Evolutionary conservation across 768 basidiomycete species (phyloP).

Genomic region (Phanerochaete carnosa): DNA sequence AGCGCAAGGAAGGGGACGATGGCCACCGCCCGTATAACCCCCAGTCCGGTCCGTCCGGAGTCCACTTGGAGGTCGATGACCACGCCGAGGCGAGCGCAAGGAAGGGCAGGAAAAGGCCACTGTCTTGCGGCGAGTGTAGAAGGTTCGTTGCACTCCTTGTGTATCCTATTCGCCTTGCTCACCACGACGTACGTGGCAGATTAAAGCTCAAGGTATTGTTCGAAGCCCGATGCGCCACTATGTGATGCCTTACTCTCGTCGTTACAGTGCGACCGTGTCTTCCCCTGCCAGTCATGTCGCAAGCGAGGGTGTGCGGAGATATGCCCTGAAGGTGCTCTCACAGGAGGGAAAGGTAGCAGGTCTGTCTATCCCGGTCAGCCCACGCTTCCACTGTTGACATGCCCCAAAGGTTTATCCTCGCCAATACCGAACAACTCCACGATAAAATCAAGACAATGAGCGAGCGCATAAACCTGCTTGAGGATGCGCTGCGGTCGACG

Average conservation of each 20-base stretch:
- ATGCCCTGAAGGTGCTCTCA: slow-evolving; percentile 47
- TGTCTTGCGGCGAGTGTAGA: slow-evolving; percentile 70
- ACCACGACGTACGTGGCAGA: slow-evolving; percentile 30
- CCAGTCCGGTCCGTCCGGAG: slow-evolving; percentile 19
- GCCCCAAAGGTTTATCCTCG: slow-evolving; percentile 58
- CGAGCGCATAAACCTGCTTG: slow-evolving; percentile 59
- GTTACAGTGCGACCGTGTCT: slow-evolving; percentile 62
- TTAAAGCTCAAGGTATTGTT: slow-evolving; percentile 60
- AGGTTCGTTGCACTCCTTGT: slow-evolving; percentile 34
- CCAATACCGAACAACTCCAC: slow-evolving; percentile 69
- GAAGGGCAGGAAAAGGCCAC: slow-evolving; percentile 37
- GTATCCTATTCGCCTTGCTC: slow-evolving; percentile 6
- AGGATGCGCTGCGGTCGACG: slow-evolving; percentile 56
- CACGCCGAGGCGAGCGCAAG: slow-evolving; percentile 23
- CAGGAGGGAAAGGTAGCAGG: slow-evolving; percentile 76
- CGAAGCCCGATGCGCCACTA: slow-evolving; percentile 47
- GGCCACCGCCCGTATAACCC: slow-evolving; percentile 15
- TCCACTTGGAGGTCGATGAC: slow-evolving; percentile 20
- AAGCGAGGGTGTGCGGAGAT: slow-evolving; percentile 33
- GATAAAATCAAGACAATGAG: slow-evolving; percentile 64
- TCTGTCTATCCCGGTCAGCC: slow-evolving; percentile 30
- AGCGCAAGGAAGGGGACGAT: slow-evolving; percentile 16
- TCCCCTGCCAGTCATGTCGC: slow-evolving; percentile 49
- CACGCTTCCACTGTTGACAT: slow-evolving; percentile 1
- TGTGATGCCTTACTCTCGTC: slow-evolving; percentile 32